phyloP scores from a whole-genome alignment of 2,329 filamentous ascomycete genomes.

The Myriosclerotinia scirpicola region DNA sequence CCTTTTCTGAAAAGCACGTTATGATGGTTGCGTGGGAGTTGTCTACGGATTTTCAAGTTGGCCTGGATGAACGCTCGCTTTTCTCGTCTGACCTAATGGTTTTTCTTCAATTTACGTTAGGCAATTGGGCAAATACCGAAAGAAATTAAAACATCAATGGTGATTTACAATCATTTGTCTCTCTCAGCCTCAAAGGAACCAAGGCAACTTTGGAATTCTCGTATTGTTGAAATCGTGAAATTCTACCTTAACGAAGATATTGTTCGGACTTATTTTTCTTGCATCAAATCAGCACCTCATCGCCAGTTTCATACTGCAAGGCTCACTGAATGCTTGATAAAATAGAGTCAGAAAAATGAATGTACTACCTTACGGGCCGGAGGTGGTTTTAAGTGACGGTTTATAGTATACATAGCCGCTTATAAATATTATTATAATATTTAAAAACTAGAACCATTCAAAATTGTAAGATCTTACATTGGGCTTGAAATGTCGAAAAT shows the following conservation, averaged over 20 bases:
- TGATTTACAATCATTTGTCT: background rate
- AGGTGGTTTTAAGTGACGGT: no score
- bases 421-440: no score
- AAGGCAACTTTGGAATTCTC: background rate
- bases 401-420: no score
- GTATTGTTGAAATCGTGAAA: background rate
- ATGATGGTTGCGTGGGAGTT: conserved; percentile 21
- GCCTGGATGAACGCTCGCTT: conserved; percentile 34
- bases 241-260: background rate
- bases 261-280: background rate
- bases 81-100: conserved; percentile 32
- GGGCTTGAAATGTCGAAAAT: no score
- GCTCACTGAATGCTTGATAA: background rate
- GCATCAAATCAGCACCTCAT: background rate
- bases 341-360: background rate
- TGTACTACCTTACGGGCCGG: no score
- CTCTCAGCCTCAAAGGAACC: background rate
- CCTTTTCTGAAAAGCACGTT: conserved; percentile 32
- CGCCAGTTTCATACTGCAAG: no score
- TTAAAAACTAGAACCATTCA: no score
- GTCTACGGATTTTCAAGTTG: conserved; percentile 28
- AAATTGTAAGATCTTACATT: no score
- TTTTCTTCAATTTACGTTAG: conserved; percentile 31
- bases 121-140: conserved; percentile 29
- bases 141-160: conserved; percentile 18